Percentiles rank a stretch among this genome's conserved stretches.
These are phyloP conservation scores for Cordyceps fumosorosea DNA, from an alignment of 2,329 filamentous ascomycete species.

Conservation along the genomic window DNA sequence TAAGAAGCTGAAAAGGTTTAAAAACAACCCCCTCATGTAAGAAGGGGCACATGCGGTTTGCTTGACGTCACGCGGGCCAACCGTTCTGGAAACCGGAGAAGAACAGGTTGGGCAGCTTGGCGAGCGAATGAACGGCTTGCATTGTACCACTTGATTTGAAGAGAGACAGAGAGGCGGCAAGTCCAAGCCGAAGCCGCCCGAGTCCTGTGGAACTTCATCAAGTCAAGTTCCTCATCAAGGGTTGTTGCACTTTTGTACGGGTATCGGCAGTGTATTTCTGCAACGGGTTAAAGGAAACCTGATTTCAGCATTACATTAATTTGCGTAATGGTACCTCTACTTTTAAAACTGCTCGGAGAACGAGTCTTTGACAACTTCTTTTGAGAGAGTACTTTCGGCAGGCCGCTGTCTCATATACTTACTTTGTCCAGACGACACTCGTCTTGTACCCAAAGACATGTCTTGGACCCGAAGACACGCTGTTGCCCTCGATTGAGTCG, in stretches of 20 bases:
- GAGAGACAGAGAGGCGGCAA: too few species aligned
- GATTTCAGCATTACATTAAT: too few species aligned
- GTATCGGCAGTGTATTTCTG: too few species aligned
- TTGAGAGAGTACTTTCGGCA: too few species aligned
- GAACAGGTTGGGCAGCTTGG: too few species aligned
- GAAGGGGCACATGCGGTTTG: not conserved
- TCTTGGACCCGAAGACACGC: not conserved
- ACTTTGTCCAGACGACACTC: not conserved
- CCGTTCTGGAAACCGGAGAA: not conserved
- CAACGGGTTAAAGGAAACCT: too few species aligned
- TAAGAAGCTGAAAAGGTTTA: conserved; percentile 5
- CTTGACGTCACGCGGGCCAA: not conserved
- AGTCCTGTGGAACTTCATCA: not conserved
- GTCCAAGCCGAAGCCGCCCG: not conserved
- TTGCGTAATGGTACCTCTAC: too few species aligned
- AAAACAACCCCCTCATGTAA: not conserved
- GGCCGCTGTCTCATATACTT: not conserved
- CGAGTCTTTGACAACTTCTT: too few species aligned
- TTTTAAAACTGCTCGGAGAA: too few species aligned
- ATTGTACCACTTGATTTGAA: not conserved
- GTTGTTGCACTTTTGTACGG: too few species aligned
- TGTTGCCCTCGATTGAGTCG: not conserved
- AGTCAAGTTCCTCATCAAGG: too few species aligned
- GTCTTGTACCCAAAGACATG: not conserved
- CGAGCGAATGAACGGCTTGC: not conserved